Evolutionary conservation across 73 alveolate species (phyloP), one percentile per base, ranked within the genome.

Genomic region (Paramecium pentaurelia): DNA sequence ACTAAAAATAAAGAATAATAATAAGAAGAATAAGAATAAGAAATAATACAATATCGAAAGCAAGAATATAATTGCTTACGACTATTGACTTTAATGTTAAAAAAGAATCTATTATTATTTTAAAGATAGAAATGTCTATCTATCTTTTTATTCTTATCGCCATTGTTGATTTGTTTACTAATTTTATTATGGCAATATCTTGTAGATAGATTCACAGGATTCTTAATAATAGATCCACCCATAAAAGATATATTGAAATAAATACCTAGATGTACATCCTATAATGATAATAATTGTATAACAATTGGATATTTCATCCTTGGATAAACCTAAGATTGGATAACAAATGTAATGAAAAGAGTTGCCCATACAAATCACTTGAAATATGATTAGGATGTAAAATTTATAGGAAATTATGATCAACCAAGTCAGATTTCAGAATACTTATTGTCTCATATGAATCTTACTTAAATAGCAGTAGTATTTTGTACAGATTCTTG

Each of bases 241-340:
- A 75, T 70, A 14, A 38, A 89, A 92, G 93, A 68, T 42, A 58
- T 87, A 75, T 89, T 59, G 54, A 60, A 91, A 58, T 18, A 32
- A 32, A 83, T 94, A n/a, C 96, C 95, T 1, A 51, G 60, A 44
- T 94, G 98, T 49, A 77, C 45, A 11, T 92, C 95, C 14, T 34
- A 64, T 28, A 36, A 37, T 73, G 36, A 37, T 12, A 40, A 77
- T 38, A 96, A 84, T 18, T 96, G 99, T 58, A 91, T 90, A 1
- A 96, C 98, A 11, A 86, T 96, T n/a, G 99, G 98, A 1, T 93
- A 95, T 71, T 92, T 92, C 2, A 85, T 95, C 22, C 88, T 96
- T 1, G 97, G 89, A n/a, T 34, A 71, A 16, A 51, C 60, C 18
- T 10, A 88, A 42, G 36, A 47, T 8, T 93, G 95, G 93, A 87